Percentiles rank a stretch among this genome's conserved stretches.
phyloP scores from a whole-genome alignment of 2,329 filamentous ascomycete species.

The Fusarium protoensiforme region DNA sequence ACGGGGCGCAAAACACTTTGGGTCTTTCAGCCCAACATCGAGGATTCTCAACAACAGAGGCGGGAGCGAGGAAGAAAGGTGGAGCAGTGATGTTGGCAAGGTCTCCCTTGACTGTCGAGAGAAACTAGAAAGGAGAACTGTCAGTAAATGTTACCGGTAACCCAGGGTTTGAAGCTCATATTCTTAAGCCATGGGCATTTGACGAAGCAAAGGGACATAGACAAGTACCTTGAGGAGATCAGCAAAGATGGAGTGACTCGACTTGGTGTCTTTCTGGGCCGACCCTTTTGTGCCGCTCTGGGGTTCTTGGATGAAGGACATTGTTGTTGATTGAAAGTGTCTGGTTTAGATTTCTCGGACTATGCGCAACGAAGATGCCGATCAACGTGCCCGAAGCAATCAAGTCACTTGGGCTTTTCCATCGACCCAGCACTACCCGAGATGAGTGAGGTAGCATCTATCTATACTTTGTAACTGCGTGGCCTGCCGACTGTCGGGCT shows the following conservation, averaged over 20 bases:
- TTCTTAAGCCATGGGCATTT: not conserved
- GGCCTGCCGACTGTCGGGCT: not conserved
- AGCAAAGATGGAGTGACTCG: not conserved
- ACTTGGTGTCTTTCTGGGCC: not conserved
- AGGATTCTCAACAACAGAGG: constrained; percentile 62
- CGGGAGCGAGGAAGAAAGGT: constrained; percentile 59
- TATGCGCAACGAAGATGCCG: not conserved
- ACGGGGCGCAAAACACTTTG: constrained; percentile 58
- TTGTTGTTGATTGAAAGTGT: not conserved
- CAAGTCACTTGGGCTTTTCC: not conserved
- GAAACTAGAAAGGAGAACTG: not conserved
- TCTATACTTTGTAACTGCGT: not conserved
- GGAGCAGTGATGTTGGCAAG: constrained; percentile 64
- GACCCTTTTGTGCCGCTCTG: not conserved
- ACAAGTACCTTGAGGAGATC: not conserved
- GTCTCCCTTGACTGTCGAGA: constrained; percentile 56
- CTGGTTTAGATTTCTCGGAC: not conserved
- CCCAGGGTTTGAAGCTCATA: not conserved
- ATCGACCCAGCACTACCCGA: too few species aligned
- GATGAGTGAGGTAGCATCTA: too few species aligned
- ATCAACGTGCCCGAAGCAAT: not conserved
- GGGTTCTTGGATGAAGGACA: not conserved
- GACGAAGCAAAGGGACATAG: not conserved
- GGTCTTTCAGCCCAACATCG: constrained; percentile 62
- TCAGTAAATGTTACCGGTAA: not conserved